Evolutionary conservation across 2,329 filamentous ascomycete species (phyloP).

Genomic region (Monosporascus ibericus): DNA sequence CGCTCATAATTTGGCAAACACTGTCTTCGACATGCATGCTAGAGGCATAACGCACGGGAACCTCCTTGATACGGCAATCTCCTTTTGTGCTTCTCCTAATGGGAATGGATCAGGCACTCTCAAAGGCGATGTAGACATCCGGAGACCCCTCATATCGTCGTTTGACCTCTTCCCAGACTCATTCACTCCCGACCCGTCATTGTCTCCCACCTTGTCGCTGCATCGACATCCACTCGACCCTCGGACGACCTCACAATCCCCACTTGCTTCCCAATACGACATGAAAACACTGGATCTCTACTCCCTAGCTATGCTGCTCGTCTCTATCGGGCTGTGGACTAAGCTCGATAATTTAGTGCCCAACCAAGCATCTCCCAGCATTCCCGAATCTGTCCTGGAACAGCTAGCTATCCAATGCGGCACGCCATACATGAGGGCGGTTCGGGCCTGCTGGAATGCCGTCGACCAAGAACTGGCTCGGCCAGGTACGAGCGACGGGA

Average conservation of each 20-base stretch:
- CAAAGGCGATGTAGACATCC: constrained; percentile 52
- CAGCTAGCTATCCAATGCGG: constrained; percentile 64
- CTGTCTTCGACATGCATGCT: constrained; percentile 67
- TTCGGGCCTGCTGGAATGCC: constrained; percentile 65
- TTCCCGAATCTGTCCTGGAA: constrained; percentile 55
- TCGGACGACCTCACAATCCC: constrained; percentile 41
- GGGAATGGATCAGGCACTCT: constrained; percentile 34
- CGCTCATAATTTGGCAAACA: constrained; percentile 65
- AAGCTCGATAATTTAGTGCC: constrained; percentile 51
- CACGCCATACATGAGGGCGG: constrained; percentile 68
- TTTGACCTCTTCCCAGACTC: constrained; percentile 66
- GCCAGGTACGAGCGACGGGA: constrained; percentile 39
- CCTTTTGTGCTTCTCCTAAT: constrained; percentile 51
- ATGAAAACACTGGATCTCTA: constrained; percentile 63
- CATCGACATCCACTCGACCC: constrained; percentile 65
- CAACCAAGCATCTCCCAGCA: constrained; percentile 40
- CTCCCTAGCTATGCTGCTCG: constrained; percentile 64
- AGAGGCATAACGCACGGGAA: constrained; percentile 66
- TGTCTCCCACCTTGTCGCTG: constrained; percentile 31
- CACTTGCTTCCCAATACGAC: constrained; percentile 43
- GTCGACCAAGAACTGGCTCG: constrained; percentile 56
- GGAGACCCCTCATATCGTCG: constrained; percentile 63
- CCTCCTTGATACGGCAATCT: constrained; percentile 59
- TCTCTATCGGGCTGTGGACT: constrained; percentile 72
- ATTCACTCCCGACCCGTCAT: constrained; percentile 25